These are phyloP conservation scores for Phytophthora pini DNA, from an alignment of 352 stramenopile genomes.

Conservation along the genomic window DNA sequence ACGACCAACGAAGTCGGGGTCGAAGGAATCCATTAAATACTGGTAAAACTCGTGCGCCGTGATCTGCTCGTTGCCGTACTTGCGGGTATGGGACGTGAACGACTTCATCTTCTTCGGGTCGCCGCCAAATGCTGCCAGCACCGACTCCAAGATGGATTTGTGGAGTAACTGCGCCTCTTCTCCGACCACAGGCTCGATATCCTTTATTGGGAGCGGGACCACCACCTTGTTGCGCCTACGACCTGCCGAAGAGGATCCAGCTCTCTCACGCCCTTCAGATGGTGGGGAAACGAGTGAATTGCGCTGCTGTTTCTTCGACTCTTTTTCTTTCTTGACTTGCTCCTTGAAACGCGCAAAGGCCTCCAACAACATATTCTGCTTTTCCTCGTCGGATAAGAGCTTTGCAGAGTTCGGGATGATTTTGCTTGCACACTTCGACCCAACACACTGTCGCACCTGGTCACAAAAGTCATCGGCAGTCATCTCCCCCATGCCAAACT, in stretches of 20 bases:
- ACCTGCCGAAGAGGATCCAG: constrained; percentile 44
- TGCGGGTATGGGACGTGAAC: constrained; percentile 85
- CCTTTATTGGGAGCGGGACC: constrained; percentile 64
- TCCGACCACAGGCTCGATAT: constrained; percentile 85
- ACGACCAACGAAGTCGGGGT: constrained; percentile 88
- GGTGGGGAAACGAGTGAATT: constrained; percentile 43
- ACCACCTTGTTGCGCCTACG: constrained; percentile 54
- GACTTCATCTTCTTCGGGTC: constrained; percentile 88
- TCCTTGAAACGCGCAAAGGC: constrained; percentile 73
- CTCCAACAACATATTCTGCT: constrained; percentile 57
- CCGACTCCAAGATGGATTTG: constrained; percentile 83
- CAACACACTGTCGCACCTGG: constrained; percentile 68
- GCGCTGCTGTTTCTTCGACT: constrained; percentile 75
- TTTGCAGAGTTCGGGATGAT: constrained; percentile 81
- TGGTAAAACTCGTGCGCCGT: constrained; percentile 89
- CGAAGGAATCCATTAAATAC: constrained; percentile 90
- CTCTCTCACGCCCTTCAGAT: constrained; percentile 35
- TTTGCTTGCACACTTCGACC: constrained; percentile 74
- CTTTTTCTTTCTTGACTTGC: constrained; percentile 78
- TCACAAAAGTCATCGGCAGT: constrained; percentile 78
- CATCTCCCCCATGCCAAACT: constrained; percentile 71
- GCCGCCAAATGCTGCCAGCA: constrained; percentile 73
- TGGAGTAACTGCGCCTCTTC: constrained; percentile 84
- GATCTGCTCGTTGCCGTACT: constrained; percentile 87
- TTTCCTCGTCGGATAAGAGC: constrained; percentile 62